Evolutionary conservation across 192 early-diverging fungal species (phyloP), one percentile per base, ranked within the genome.

Genomic region (Podila verticillata): DNA sequence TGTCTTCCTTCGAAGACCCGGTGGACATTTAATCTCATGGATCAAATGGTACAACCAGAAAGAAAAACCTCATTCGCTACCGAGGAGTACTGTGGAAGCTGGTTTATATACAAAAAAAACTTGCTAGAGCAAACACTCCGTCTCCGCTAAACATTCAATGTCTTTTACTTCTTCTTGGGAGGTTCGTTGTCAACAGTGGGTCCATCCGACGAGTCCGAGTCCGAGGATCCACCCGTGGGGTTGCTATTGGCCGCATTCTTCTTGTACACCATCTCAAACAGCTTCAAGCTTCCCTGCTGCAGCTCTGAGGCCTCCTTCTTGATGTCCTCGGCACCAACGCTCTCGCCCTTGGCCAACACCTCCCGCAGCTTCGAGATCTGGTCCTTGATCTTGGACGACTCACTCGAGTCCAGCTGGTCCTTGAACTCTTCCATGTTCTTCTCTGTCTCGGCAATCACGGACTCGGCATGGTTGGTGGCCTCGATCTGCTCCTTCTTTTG

Each of bases 211-310:
- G 57, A 24, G 20, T 47, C 19, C 17, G 75, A 72, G 19, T 65
- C 77, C 2, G 65, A 63, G 0, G 65, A 67, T n/a, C 69, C 69
- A 12, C 61, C 39, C 39, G 39, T 44, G 39, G 39, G 39, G 39
- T 44, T 48, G 28, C 51, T 59, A 7, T 49, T 31, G 12, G 57
- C 56, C 5, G 69, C 48, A 20, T 68, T 68, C 74, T 92, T 92
- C 92, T 98, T 96, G 92, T 99, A 98, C 17, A 95, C 95, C 91
- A 95, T 91, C 90, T 99, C 95, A 77, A 99, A 99, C 61, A 99
- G 89, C 88, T 99, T 99, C 66, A 99, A 84, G 64, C 90, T 91
- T 15, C 89, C 91, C 81, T 92, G 91, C 88, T 99, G 97, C 70
- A 98, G 80, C 60, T 94, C 96, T 65, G 86, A 87, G 39, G 90